Evolutionary conservation across 352 stramenopile species (phyloP).

Genomic region (Aphanomyces astaci): DNA sequence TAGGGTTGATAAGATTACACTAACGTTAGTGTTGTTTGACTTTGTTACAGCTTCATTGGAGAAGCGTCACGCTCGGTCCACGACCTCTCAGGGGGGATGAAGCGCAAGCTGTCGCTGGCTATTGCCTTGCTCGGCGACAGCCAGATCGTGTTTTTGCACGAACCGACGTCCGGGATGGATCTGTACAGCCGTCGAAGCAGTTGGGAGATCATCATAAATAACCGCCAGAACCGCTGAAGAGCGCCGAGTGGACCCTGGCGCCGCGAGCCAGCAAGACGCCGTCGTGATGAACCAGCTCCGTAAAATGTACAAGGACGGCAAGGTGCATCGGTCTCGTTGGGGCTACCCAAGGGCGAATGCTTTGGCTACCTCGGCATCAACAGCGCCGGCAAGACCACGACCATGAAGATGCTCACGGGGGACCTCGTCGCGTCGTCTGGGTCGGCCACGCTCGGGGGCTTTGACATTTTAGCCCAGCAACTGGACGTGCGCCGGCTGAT

Average conservation of each 20-base stretch:
- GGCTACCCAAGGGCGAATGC: slow-evolving; percentile 75
- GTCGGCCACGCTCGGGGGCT: slow-evolving; percentile 36
- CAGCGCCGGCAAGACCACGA: slow-evolving; percentile 91
- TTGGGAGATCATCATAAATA: slow-evolving; percentile 62
- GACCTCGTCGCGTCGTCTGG: slow-evolving; percentile 22
- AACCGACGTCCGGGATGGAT: slow-evolving; percentile 70
- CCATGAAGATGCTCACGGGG: slow-evolving; percentile 91
- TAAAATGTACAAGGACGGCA: slow-evolving; percentile 85
- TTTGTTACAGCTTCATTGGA: no score
- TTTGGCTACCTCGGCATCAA: slow-evolving; percentile 95
- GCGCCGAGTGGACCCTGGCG: no score
- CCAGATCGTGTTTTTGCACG: slow-evolving; percentile 86
- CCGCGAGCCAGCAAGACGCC: slow-evolving; percentile 31
- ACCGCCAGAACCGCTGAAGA: slow-evolving; percentile 40
- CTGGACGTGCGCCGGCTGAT: slow-evolving; percentile 52
- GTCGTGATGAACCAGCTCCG: slow-evolving; percentile 54
- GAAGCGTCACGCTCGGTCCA: slow-evolving; percentile 62
- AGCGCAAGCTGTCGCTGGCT: slow-evolving; percentile 93
- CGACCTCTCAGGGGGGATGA: slow-evolving; percentile 87
- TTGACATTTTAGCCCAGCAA: slow-evolving; percentile 48
- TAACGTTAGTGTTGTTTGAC: no score
- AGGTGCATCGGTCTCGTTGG: slow-evolving; percentile 70
- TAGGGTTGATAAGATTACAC: no score
- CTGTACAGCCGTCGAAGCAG: slow-evolving; percentile 18
- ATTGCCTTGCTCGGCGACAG: slow-evolving; percentile 93